Evolutionary conservation across 805 yeast species (phyloP).

Genomic region (Hanseniaspora nectarophila): DNA sequence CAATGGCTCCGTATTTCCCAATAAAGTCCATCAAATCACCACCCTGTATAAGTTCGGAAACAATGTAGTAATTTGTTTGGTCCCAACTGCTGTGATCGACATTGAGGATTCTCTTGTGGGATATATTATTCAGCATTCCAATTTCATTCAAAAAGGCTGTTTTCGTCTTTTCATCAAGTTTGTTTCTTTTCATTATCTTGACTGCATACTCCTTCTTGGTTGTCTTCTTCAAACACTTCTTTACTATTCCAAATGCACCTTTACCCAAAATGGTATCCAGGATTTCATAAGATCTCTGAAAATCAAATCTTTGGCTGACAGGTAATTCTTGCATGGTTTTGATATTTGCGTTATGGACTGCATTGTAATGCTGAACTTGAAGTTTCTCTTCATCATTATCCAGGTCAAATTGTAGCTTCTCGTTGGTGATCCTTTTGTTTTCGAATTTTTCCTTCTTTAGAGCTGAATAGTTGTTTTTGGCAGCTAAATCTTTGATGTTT

Average conservation of each 20-base stretch:
- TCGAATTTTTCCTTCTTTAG: background rate
- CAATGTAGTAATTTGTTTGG: slow-evolving; percentile 63
- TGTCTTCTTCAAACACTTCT: slow-evolving; percentile 73
- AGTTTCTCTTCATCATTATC: slow-evolving; percentile 1
- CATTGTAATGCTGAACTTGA: background rate
- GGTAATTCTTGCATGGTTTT: background rate
- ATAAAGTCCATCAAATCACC: slow-evolving; percentile 98
- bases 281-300: background rate
- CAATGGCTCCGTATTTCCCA: slow-evolving; percentile 80
- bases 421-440: background rate
- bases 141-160: slow-evolving; percentile 80
- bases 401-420: background rate
- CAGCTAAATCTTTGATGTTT: background rate
- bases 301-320: slow-evolving; percentile 17
- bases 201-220: slow-evolving; percentile 84
- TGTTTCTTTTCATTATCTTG: slow-evolving; percentile 73
- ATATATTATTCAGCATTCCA: slow-evolving; percentile 59
- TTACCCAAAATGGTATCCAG: slow-evolving; percentile 83
- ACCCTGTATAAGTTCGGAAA: slow-evolving; percentile 92
- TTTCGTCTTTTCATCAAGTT: slow-evolving; percentile 29
- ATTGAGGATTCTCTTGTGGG: slow-evolving; percentile 77
- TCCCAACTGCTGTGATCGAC: slow-evolving; percentile 81
- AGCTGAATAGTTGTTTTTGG: background rate
- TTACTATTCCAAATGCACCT: slow-evolving; percentile 97
- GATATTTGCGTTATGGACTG: background rate